These are phyloP conservation scores for Dalbergia cochinchinensis DNA, from an alignment of 306 rosid species.

Conservation along the genomic window DNA sequence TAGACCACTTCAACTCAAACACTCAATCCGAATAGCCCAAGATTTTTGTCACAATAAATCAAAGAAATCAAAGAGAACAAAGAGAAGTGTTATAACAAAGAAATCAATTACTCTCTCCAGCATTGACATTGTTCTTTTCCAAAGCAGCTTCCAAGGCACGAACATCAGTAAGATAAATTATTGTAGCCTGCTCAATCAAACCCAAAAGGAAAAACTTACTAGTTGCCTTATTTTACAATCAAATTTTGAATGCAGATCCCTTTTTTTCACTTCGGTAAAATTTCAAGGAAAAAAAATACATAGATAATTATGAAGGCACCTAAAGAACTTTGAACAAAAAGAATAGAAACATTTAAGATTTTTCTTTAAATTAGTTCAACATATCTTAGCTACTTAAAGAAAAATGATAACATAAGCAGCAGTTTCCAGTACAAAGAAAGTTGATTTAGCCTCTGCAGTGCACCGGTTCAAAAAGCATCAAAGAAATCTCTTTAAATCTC, in stretches of 20 bases:
- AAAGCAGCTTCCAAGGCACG: constrained; percentile 71
- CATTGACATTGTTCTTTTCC: constrained; percentile 71
- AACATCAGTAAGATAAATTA: constrained; percentile 87
- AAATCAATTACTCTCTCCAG: not conserved
- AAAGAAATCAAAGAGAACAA: not conserved
- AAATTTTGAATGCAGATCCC: not conserved
- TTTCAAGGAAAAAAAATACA: not conserved
- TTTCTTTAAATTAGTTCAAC: not conserved
- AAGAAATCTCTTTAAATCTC: not conserved
- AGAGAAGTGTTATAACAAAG: not conserved
- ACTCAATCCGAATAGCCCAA: no score
- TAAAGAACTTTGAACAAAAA: constrained; percentile 2
- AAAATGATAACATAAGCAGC: not conserved
- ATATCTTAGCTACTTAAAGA: not conserved
- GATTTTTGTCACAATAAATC: no score
- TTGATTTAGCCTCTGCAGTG: constrained; percentile 93
- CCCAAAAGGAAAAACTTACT: not conserved
- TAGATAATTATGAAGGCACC: not conserved
- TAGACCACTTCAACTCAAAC: no score
- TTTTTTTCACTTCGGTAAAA: no score
- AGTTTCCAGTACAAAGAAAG: constrained; percentile 25
- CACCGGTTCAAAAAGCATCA: constrained; percentile 51
- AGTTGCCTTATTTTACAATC: not conserved
- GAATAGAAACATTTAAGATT: not conserved
- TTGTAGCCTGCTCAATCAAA: constrained; percentile 66